phyloP scores from a whole-genome alignment of 1,139 yeast species.

The Suhomyces terraborum region DNA sequence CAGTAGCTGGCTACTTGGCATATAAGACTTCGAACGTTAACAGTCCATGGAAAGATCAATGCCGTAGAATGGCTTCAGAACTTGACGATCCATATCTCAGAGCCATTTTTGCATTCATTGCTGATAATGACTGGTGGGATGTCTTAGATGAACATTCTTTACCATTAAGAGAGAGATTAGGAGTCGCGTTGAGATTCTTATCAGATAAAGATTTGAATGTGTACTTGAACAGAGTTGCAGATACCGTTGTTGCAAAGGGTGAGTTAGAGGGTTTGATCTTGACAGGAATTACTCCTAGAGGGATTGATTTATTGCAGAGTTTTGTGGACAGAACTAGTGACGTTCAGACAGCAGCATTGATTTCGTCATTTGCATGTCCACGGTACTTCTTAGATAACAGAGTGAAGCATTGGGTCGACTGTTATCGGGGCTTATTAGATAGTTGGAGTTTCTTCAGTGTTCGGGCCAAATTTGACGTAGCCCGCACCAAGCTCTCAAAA shows the following conservation, averaged over 20 bases:
- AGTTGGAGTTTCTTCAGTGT: constrained; percentile 80
- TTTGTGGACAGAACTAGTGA: constrained; percentile 90
- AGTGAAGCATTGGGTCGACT: constrained; percentile 75
- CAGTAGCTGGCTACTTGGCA: constrained; percentile 89
- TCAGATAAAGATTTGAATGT: constrained; percentile 74
- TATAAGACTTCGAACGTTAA: constrained; percentile 63
- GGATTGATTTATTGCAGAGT: constrained; percentile 78
- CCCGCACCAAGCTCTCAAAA: constrained; percentile 65
- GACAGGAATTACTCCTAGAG: constrained; percentile 86
- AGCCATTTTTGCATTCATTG: constrained; percentile 90
- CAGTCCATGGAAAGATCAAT: constrained; percentile 91
- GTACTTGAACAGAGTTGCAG: constrained; percentile 69
- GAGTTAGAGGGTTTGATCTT: constrained; percentile 88
- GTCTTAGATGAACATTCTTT: constrained; percentile 87
- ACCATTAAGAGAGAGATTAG: constrained; percentile 84
- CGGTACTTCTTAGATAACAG: constrained; percentile 72
- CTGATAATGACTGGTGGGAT: constrained; percentile 97
- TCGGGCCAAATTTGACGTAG: constrained; percentile 84
- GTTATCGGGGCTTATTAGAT: constrained; percentile 73
- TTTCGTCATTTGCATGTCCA: constrained; percentile 81
- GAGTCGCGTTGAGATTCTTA: constrained; percentile 84
- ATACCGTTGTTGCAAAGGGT: constrained; percentile 71
- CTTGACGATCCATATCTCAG: constrained; percentile 86
- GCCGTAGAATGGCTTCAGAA: constrained; percentile 83
- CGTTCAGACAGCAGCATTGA: constrained; percentile 87